Conservation (phyloP, 345 rosid species). For the Eucalyptus curtisii region DNA sequence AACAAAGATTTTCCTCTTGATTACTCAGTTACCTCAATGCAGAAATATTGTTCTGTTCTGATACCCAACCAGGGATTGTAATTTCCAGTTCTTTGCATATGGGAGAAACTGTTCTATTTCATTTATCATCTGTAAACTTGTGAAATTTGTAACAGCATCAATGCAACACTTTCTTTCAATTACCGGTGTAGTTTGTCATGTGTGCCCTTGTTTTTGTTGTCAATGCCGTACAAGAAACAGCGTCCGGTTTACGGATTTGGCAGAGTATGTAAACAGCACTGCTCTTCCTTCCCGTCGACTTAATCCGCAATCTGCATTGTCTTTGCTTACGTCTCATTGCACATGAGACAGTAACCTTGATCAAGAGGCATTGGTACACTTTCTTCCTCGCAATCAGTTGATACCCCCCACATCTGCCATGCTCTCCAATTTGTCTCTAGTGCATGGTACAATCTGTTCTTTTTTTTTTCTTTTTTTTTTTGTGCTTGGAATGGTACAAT, state of each 20-base stretch:
- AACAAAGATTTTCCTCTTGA: background rate
- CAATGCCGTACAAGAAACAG: background rate
- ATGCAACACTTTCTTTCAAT: background rate
- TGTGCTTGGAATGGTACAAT: background rate
- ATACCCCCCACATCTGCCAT: background rate
- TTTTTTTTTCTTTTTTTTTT: too few relatives aligned
- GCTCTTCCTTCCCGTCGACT: background rate
- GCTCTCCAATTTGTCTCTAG: background rate
- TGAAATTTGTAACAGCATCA: background rate
- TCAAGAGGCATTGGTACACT: background rate
- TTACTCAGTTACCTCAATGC: background rate
- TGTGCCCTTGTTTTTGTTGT: background rate
- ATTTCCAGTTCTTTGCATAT: background rate
- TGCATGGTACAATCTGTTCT: background rate
- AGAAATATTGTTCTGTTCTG: background rate
- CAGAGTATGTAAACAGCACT: background rate
- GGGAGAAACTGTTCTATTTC: background rate
- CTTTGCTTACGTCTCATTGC: background rate
- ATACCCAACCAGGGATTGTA: background rate
- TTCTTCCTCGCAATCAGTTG: background rate
- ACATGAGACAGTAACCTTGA: background rate
- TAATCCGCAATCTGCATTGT: background rate
- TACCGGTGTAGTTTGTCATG: background rate
- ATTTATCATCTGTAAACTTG: background rate
- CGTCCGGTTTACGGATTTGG: background rate